These are phyloP conservation scores for Trichoderma orchidacearum DNA, from an alignment of 495 filamentous ascomycete genomes.

Conservation along the genomic window DNA sequence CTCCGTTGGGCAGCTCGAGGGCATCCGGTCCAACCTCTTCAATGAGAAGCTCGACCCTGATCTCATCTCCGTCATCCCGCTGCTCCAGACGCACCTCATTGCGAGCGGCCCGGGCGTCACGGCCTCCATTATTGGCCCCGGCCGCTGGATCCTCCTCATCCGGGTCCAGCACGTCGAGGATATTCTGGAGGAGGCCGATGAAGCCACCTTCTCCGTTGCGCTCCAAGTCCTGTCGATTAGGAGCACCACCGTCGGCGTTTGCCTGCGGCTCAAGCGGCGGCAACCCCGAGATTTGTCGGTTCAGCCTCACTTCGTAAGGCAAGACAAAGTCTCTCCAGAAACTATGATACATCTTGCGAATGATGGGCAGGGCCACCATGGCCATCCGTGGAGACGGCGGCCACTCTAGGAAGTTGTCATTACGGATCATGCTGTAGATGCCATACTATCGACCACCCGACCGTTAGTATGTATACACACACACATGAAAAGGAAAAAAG, in stretches of 20 bases:
- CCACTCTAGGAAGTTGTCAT: conserved; percentile 34
- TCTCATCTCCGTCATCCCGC: not conserved
- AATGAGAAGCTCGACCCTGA: not conserved
- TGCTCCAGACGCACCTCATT: not conserved
- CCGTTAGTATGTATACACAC: not conserved
- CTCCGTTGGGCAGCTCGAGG: not conserved
- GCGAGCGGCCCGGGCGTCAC: not conserved
- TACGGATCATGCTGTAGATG: conserved; percentile 6
- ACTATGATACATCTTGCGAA: conserved; percentile 53
- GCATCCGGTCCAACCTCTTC: conserved; percentile 14
- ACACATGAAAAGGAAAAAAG: too few species aligned
- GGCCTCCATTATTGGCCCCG: not conserved
- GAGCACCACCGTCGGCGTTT: not conserved
- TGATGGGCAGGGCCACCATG: conserved; percentile 50
- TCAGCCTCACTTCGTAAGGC: conserved; percentile 48
- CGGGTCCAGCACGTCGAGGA: not conserved
- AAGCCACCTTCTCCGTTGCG: not conserved
- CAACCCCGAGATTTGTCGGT: conserved; percentile 14
- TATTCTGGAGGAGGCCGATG: not conserved
- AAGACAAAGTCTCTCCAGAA: conserved; percentile 52
- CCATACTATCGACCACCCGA: conserved; percentile 9
- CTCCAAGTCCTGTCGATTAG: not conserved
- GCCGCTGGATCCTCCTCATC: not conserved
- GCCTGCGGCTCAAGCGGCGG: conserved; percentile 6
- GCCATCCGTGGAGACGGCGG: conserved; percentile 63